These are phyloP conservation scores for Bathelium albidoporum DNA, from an alignment of 495 filamentous ascomycete species.

Conservation along the genomic window DNA sequence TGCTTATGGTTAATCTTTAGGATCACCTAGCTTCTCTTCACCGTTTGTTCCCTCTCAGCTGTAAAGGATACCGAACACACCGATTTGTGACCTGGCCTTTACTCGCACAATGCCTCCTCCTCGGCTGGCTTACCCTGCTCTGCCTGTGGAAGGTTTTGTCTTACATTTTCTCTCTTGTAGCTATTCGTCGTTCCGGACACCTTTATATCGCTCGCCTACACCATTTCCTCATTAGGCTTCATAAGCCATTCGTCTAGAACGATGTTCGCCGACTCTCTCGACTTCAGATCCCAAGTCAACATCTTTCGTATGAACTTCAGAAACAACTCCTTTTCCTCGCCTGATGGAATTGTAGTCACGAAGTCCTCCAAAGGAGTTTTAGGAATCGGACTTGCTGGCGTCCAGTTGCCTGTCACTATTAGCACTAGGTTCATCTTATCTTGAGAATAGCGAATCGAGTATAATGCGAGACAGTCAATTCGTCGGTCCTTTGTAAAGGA, in stretches of 20 bases:
- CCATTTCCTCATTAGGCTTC: background rate
- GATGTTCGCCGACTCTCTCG: background rate
- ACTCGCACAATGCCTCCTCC: too few species aligned
- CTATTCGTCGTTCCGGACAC: too few species aligned
- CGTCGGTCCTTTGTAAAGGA: too few species aligned
- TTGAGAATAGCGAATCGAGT: background rate
- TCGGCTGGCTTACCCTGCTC: too few species aligned
- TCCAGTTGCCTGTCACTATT: background rate
- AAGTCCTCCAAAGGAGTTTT: background rate
- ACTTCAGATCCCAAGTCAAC: background rate
- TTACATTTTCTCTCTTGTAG: too few species aligned
- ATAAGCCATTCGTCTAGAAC: conserved; percentile 6
- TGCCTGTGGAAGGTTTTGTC: too few species aligned
- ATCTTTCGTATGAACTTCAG: conserved; percentile 6
- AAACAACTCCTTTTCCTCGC: background rate
- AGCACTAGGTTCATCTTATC: background rate
- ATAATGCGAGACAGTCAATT: background rate
- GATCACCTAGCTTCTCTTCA: too few species aligned
- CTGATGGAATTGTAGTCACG: conserved; percentile 1
- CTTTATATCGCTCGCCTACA: too few species aligned
- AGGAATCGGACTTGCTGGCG: background rate
- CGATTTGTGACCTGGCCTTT: too few species aligned
- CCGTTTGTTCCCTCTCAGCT: too few species aligned
- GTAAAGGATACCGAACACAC: too few species aligned
- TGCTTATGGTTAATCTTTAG: too few species aligned